Evolutionary conservation across 495 filamentous ascomycete genomes (phyloP), one percentile per base, ranked within the genome.

Genomic region (Penicillium waksmanii): DNA sequence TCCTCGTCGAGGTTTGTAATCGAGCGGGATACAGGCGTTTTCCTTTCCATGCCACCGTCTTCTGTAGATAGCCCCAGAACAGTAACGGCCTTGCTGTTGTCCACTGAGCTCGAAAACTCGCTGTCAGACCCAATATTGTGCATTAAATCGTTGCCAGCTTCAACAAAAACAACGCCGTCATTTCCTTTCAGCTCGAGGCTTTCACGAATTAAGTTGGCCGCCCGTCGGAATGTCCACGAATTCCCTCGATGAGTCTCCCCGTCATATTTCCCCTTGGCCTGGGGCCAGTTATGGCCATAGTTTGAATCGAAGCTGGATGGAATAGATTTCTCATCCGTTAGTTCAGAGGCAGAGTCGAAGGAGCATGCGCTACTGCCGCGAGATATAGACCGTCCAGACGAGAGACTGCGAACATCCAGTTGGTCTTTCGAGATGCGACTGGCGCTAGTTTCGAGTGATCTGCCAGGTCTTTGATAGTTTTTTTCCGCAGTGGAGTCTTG

Each of bases 131-230:
- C 67, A 9, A 54, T 51, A 48, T 74, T 68, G 0, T 57, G 21
- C 36, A 57, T 44, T 3, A 63, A 56, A 15, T 62, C 67, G 23
- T 64, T 66, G 9, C 67, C 65, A 19, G 66, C 65, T 51, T 77
- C 81, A 13, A 83, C 67, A 58, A 85, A 85, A 1, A 82, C 74
- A 17, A 83, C 79, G 25, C 82, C 84, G 4, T 82, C 77, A 25
- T 76, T 71, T 0, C 61, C 63, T 17, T 77, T 72, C 3, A 87
- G 50, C 44, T 82, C 81, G 12, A 85, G 71, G 12, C 81, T 80
- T 62, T 85, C 78, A n/a, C 80, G 77, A 8, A 87, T 74, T 1
- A 87, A 58, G 56, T 85, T 81, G 8, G 82, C 82, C 2, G 84
- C 84, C 51, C 83, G 77, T 48, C 71, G 70, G 54, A 86, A 84